Base-by-base conservation (phyloP, 2,329 filamentous ascomycete genomes). In the Cordyceps cicadae region DNA sequence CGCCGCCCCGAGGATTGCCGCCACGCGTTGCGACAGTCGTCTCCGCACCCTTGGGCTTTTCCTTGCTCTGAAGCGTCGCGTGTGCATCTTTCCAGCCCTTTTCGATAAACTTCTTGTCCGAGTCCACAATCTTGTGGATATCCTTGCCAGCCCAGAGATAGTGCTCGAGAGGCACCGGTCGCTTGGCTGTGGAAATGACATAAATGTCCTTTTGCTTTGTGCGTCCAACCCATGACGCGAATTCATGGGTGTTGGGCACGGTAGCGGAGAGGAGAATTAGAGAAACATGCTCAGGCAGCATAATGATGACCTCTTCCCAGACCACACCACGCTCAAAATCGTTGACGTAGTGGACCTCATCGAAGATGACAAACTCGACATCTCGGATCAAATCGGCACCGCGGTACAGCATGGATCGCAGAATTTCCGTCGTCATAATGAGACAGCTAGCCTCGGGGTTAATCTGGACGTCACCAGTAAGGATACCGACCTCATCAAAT, bases 151-250 rank as follows among this genome's bases (percentile, higher is more conserved):
- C 92, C 94, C 94, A 99, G 1, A 99, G 81, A 68, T 93, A 99
- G 72, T 99, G 94, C 68, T 99, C 94, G 2, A 99, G 77, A 0
- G 94, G 94, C 0, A 99, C 91, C 0, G 94, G 94, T 62, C 94
- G 85, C 74, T 99, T 99, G 0, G 92, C 87, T 0, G 94, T 99
- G 0, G 94, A 97, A 60, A 99, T 99, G 67, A 99, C 94, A 71
- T 97, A 99, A 39, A 99, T 97, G 69, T 99, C 90, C 75, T 97
- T 97, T 76, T 96, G 93, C 76, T 99, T 99, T 0, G 94, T 99
- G 55, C 94, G 84, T 12, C 94, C 94, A 26, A 99, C 93, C 94
- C 94, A 99, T 0, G 92, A 97, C 1, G 94, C 94, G 68, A 99
- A 99, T 71, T 99, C 94, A 64, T 97, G 86, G 0, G 94, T 97